Percentiles rank a stretch among this genome's conserved stretches.
These are phyloP conservation scores for Solanum etuberosum DNA, from an alignment of 257 asterid species.

Conservation along the genomic window DNA sequence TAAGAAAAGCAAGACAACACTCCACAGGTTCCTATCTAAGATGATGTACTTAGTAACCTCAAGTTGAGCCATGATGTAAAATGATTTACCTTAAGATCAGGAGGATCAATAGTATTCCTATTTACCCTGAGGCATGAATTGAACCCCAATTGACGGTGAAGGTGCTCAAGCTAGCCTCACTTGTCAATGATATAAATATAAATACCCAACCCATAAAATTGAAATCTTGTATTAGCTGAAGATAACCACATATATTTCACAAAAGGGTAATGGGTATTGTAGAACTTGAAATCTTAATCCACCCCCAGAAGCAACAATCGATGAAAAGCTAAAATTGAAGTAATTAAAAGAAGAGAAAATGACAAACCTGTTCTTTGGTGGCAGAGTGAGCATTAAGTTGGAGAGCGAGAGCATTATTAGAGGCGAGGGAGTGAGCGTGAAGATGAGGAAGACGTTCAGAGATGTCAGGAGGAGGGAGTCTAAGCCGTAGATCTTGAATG, in stretches of 20 bases:
- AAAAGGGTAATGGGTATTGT: background rate
- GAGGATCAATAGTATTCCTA: background rate
- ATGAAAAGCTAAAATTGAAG: background rate
- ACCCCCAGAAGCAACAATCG: background rate
- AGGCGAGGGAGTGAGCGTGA: constrained; percentile 94
- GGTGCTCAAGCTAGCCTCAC: background rate
- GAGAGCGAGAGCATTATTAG: constrained; percentile 76
- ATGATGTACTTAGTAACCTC: background rate
- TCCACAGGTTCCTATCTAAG: background rate
- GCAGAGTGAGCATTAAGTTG: constrained; percentile 90
- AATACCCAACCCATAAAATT: background rate
- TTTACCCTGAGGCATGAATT: background rate
- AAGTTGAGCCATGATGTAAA: background rate
- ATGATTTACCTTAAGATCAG: background rate
- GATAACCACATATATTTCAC: background rate
- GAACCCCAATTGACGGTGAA: background rate
- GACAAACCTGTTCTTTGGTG: constrained; percentile 68
- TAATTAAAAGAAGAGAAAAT: background rate
- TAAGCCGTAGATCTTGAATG: constrained; percentile 87
- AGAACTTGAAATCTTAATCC: background rate
- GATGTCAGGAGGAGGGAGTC: constrained; percentile 92
- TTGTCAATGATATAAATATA: background rate
- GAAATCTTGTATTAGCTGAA: background rate
- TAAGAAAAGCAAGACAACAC: background rate
- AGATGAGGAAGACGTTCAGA: constrained; percentile 91